Conservation (phyloP, 2,329 filamentous ascomycete species). For the Arthrobotrys musiformis region DNA sequence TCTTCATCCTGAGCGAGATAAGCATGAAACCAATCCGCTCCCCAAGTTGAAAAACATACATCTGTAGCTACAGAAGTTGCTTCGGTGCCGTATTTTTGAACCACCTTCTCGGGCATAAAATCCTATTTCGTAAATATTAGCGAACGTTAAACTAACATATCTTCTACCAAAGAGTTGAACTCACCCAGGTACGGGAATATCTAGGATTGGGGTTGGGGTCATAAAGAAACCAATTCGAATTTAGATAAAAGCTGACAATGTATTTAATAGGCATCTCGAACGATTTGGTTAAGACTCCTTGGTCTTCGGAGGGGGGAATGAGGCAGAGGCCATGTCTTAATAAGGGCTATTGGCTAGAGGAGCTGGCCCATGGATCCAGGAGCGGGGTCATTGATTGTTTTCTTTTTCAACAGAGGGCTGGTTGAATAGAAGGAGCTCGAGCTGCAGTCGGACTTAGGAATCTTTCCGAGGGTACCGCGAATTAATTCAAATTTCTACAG, state of each 20-base stretch:
- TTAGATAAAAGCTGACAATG: not conserved
- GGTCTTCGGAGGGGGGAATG: not conserved
- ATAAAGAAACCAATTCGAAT: not conserved
- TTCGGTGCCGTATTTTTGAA: not conserved
- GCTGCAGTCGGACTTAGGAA: not conserved
- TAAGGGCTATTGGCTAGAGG: not conserved
- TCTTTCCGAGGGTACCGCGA: not conserved
- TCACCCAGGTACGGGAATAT: not conserved
- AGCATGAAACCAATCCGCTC: not conserved
- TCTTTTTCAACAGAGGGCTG: no score
- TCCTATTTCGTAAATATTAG: not conserved
- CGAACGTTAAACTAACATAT: not conserved
- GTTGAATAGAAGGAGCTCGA: not conserved
- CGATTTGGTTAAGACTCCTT: not conserved
- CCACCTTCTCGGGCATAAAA: not conserved
- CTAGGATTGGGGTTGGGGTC: no score
- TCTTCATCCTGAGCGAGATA: not conserved
- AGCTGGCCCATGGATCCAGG: no score
- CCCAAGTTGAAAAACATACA: not conserved
- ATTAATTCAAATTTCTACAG: no score
- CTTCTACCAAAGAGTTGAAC: not conserved
- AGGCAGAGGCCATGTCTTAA: not conserved
- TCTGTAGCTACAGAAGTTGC: not conserved
- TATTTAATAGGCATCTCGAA: not conserved
- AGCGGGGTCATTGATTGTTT: not conserved